Conservation (phyloP, 257 asterid species). For the Solanum arcanum region DNA sequence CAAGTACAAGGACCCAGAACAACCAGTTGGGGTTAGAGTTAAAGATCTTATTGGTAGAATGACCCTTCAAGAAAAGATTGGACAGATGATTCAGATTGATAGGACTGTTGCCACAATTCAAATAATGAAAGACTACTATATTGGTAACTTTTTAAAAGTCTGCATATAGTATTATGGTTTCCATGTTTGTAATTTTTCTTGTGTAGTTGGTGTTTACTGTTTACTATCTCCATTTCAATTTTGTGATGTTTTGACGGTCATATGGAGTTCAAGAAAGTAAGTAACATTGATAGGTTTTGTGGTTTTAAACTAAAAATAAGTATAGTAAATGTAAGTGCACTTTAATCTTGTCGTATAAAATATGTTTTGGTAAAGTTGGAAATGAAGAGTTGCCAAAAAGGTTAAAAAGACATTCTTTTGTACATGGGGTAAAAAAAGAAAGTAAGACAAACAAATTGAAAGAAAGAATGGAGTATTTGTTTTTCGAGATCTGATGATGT, state of each 20-base stretch:
- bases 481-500: neutral
- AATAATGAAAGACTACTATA: conserved; percentile 44
- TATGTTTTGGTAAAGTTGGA: neutral
- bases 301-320: neutral
- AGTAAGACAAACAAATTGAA: neutral
- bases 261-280: neutral
- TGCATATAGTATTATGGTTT: neutral
- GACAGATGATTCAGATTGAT: conserved; percentile 93
- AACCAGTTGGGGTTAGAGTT: conserved; percentile 40
- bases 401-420: neutral
- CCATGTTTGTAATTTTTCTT: neutral
- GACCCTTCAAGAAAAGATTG: conserved; percentile 73
- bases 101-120: conserved; percentile 51
- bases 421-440: neutral
- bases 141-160: conserved; percentile 33
- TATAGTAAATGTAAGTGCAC: neutral
- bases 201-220: neutral
- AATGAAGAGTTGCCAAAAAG: neutral
- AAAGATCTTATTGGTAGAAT: conserved; percentile 62
- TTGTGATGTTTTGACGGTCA: neutral
- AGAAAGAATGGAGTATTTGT: neutral
- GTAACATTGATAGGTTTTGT: neutral
- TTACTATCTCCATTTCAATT: neutral
- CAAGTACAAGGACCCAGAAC: conserved; percentile 62
- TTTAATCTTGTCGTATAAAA: neutral